These are phyloP conservation scores for Kuraishia molischiana DNA, from an alignment of 805 yeast species.

Conservation along the genomic window DNA sequence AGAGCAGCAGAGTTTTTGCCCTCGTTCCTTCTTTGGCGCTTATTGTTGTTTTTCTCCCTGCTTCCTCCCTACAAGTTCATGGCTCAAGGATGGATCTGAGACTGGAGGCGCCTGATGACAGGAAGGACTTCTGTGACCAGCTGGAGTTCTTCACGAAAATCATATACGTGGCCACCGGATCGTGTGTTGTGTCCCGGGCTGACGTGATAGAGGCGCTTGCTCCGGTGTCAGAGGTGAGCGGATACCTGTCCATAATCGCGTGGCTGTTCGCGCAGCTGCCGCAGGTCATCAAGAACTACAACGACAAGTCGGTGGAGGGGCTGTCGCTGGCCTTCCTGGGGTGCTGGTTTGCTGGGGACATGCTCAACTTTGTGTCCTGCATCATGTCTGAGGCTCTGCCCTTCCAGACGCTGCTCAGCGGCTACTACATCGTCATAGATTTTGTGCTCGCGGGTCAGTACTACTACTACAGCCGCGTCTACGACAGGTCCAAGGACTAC, in stretches of 20 bases:
- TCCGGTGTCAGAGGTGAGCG: constrained; percentile 9
- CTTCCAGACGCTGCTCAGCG: constrained; percentile 34
- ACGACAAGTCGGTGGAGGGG: constrained; percentile 56
- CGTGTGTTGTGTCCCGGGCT: constrained; percentile 1
- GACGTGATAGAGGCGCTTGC: neutral
- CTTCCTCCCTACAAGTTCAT: too few relatives aligned
- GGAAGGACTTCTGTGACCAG: constrained; percentile 3
- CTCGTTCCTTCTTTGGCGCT: too few relatives aligned
- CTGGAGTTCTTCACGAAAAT: constrained; percentile 6
- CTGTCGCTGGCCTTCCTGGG: constrained; percentile 48
- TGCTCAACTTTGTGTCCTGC: constrained; percentile 41
- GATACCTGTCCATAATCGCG: constrained; percentile 34
- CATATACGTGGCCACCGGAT: constrained; percentile 5
- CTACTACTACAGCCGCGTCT: constrained; percentile 30
- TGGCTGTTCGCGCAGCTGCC: constrained; percentile 76
- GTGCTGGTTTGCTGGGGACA: constrained; percentile 61
- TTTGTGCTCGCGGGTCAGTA: constrained; percentile 32
- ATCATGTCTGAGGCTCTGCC: constrained; percentile 36
- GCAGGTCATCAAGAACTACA: constrained; percentile 52
- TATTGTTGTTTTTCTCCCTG: too few relatives aligned
- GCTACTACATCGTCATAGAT: constrained; percentile 40
- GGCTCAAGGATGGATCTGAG: too few relatives aligned
- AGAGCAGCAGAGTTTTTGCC: too few relatives aligned
- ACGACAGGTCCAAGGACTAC: neutral
- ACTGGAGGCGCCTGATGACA: too few relatives aligned